These are phyloP conservation scores for Aspergillus quadricinctus DNA, from an alignment of 2,329 filamentous ascomycete genomes.

Conservation along the genomic window DNA sequence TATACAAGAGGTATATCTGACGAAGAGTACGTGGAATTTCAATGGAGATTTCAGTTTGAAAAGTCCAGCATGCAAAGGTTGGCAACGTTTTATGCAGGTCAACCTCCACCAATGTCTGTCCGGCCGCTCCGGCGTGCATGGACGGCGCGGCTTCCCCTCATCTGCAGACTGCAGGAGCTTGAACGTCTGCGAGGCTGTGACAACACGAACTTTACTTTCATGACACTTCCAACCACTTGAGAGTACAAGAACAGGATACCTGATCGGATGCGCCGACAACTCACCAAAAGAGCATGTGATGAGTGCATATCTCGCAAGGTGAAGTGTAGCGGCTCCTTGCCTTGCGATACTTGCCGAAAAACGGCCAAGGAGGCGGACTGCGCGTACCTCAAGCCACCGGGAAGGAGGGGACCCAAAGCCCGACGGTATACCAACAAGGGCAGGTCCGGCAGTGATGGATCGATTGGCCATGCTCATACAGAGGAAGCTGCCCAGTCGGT, in stretches of 20 bases:
- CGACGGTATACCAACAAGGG: constrained; percentile 5
- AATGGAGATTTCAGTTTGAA: not conserved
- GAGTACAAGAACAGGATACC: not conserved
- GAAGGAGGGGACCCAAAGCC: constrained; percentile 25
- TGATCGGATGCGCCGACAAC: constrained; percentile 8
- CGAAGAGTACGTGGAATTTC: not conserved
- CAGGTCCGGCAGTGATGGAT: not conserved
- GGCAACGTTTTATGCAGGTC: not conserved
- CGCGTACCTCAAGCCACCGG: constrained; percentile 24
- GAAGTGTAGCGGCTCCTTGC: constrained; percentile 25
- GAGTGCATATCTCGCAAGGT: constrained; percentile 28
- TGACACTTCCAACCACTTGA: too few species aligned
- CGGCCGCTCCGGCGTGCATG: not conserved
- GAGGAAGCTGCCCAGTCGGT: not conserved
- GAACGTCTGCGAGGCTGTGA: not conserved
- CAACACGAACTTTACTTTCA: not conserved
- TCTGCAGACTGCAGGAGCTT: not conserved
- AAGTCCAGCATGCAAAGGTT: not conserved
- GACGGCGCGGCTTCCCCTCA: not conserved
- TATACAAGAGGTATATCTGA: not conserved
- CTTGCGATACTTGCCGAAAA: constrained; percentile 24
- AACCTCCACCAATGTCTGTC: not conserved
- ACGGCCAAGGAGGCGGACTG: constrained; percentile 18
- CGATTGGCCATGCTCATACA: not conserved
- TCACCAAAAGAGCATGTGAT: constrained; percentile 28